Percentiles rank a stretch among this genome's conserved stretches.
phyloP scores from a whole-genome alignment of 139 green algal species.

The Dunaliella primolecta region DNA sequence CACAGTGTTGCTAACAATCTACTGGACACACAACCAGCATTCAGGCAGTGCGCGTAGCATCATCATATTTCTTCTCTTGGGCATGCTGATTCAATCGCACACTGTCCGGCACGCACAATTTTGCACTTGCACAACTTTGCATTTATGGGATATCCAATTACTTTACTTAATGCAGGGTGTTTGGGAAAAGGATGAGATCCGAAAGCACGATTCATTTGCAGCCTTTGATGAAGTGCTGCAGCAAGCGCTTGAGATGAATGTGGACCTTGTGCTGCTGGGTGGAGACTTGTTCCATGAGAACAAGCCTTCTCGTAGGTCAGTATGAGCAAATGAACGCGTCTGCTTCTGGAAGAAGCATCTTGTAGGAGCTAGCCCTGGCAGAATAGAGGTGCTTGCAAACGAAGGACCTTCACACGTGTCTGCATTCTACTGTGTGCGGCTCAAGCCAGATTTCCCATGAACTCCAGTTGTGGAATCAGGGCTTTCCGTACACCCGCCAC shows the following conservation, averaged over 20 bases:
- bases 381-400: too few relatives aligned
- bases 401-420: too few relatives aligned
- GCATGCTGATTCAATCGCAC: too few relatives aligned
- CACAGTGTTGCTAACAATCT: neutral
- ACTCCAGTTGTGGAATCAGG: too few relatives aligned
- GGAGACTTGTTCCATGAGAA: constrained; percentile 99
- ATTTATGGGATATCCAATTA: neutral
- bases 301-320: constrained; percentile 70
- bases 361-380: too few relatives aligned
- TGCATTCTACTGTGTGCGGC: too few relatives aligned
- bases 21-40: neutral
- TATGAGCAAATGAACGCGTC: too few relatives aligned
- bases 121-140: neutral
- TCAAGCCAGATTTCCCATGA: too few relatives aligned
- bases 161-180: constrained; percentile 70
- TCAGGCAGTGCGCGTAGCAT: neutral
- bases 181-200: constrained; percentile 90
- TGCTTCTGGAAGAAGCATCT: too few relatives aligned
- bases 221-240: constrained; percentile 90
- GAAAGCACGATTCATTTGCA: constrained; percentile 89
- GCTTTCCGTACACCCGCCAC: too few relatives aligned
- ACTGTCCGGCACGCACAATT: too few relatives aligned
- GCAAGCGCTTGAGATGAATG: constrained; percentile 38
- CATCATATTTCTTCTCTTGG: neutral
- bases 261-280: constrained; percentile 90